Evolutionary conservation across 495 filamentous ascomycete genomes (phyloP), one percentile per base, ranked within the genome.

Genomic region (Penicillium odoratum): DNA sequence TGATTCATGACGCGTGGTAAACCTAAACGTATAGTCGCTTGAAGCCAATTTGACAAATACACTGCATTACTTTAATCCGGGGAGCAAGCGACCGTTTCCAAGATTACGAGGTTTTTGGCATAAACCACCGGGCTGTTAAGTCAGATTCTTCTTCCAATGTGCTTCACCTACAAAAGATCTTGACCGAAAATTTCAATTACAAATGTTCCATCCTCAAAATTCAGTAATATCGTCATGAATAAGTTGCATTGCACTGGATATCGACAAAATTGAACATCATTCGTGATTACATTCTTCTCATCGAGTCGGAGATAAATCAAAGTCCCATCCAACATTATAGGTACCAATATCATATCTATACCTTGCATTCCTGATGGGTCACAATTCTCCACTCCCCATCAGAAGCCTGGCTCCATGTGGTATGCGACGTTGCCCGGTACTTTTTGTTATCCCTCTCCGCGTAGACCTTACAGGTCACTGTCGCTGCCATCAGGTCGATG

Each of bases 361-460:
- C 26, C 4, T 18, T 31, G 5, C 47, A 52, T 55, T 77, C 75
- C 46, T 69, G 66, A 55, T 78, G 75, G 7, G 56, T 57, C 11
- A 68, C 65, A 38, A 78, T 59, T 44, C 68, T 63, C 75, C 75
- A 78, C 54, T 78, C 75, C 4, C 75, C 75, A 58, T 78, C 75
- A 3, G 71, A 75, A 4, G 61, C 75, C 57, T 78, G 75, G 16
- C 71, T 70, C 75, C 75, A 78, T 1, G 75, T 78, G 26, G 70
- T 72, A 34, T 72, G 73, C 21, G 68, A 69, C 7, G 67, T 71
- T 1, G 64, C 71, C n/a, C 53, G 58, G 31, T 70, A 76, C 51
- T 61, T 51, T 21, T 59, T 64, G 28, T 66, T 56, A 1, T 66
- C 67, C 7, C 65, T 49, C 15, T 60, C 42, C 2, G 74, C 74